Evolutionary conservation across 108 stramenopile genomes (phyloP), one percentile per base, ranked within the genome.

Genomic region (Chaetoceros tenuissimus): DNA sequence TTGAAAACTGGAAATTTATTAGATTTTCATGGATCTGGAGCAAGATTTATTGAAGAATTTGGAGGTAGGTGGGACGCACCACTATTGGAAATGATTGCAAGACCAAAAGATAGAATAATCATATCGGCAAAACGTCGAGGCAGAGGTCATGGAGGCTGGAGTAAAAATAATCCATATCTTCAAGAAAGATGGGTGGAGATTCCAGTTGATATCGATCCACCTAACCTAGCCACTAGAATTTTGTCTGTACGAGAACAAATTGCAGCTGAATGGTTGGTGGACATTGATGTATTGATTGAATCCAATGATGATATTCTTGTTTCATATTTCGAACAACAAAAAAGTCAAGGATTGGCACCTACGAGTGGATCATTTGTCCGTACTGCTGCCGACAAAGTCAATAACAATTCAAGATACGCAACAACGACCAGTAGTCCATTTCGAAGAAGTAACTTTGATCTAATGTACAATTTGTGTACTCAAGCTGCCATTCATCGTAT

Each of bases 121-220:
- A 66, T 76, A 22, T 60, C 59, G 24, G 75, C 75, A 22, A 76
- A 72, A 58, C 66, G 75, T 10, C 50, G 75, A 23, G 75, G 75
- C 20, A 55, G 75, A n/a, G 75, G 75, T 0, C 70, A 74, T 24
- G 75, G 75, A 0, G 75, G 75, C 44, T 76, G 75, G 75, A 67
- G 66, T 23, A 71, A 67, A 47, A 64, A 76, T 58, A 76, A 76
- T 51, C 75, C 71, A 2, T 81, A 74, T 62, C 55, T 81, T 30
- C 49, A 74, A 62, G 82, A 84, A 46, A 76, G 82, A 46, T 84
- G 64, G 61, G 78, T 84, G 23, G 82, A 84, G 34, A 75, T 80
- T 52, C 24, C 60, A 1, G 79, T 84, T 52, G 62, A 68, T 43
- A 84, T 84, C 21, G 73, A 67, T 19, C 82, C 82, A 2, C 62